A percentile compares a stretch with the other conserved stretches of the same genome.
phyloP scores from a whole-genome alignment of 441 rosid genomes.

The Pelargonium australe region DNA sequence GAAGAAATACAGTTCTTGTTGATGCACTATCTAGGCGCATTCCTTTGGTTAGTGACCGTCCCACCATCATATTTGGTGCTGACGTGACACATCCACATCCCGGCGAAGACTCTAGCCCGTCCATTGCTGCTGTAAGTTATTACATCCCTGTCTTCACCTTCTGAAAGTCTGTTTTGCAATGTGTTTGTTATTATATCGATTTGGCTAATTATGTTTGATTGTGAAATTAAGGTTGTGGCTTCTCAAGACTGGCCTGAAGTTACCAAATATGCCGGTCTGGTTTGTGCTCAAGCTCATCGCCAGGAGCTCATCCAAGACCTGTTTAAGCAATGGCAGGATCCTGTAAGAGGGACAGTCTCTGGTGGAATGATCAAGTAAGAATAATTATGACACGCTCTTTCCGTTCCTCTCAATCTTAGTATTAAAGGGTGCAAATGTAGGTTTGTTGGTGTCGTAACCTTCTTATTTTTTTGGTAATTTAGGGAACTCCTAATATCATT shows the following conservation, averaged over 20 bases:
- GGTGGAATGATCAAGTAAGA: conserved; percentile 95
- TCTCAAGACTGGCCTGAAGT: conserved; percentile 99
- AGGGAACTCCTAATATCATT: conserved; percentile 91
- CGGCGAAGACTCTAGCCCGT: conserved; percentile 94
- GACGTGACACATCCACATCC: conserved; percentile 95
- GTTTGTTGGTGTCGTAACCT: too few relatives aligned
- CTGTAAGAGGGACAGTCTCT: conserved; percentile 80
- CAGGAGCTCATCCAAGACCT: conserved; percentile 96
- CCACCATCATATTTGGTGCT: conserved; percentile 93
- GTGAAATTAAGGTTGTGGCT: conserved; percentile 66
- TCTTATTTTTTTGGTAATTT: conserved; percentile 9
- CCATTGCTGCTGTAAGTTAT: conserved; percentile 74
- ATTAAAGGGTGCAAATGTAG: too few relatives aligned
- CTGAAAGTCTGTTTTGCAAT: conserved; percentile 16
- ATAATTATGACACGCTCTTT: background rate
- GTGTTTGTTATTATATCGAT: too few relatives aligned
- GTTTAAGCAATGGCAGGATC: conserved; percentile 95
- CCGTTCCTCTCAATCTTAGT: background rate
- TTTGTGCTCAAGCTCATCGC: conserved; percentile 96
- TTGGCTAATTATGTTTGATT: conserved; percentile 21
- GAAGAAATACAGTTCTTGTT: conserved; percentile 85
- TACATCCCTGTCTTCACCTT: conserved; percentile 49
- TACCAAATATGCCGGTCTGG: conserved; percentile 93
- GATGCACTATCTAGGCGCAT: conserved; percentile 83
- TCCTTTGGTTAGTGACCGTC: conserved; percentile 87